Conservation (phyloP, 257 asterid species). For the Eustoma russellianum region DNA sequence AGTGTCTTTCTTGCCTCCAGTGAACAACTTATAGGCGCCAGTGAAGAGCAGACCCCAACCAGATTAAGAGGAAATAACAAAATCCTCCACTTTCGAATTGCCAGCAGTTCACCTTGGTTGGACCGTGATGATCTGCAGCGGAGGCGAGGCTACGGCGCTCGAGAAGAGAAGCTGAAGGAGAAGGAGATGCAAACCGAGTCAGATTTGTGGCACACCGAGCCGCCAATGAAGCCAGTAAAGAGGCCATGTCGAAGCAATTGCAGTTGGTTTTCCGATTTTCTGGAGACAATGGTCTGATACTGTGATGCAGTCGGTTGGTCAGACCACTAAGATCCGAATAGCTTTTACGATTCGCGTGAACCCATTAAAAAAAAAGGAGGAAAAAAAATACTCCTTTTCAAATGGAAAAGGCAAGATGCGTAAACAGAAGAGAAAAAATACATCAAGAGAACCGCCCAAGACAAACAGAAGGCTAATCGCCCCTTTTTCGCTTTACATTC, state of each 20-base stretch:
- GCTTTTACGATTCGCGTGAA: no score
- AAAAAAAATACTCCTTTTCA: no score
- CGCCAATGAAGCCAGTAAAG: slow-evolving; percentile 46
- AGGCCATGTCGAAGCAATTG: slow-evolving; percentile 36
- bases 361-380: no score
- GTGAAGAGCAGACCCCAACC: slow-evolving; percentile 65
- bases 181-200: slow-evolving; percentile 32
- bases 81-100: no score
- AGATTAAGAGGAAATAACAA: slow-evolving; percentile 63
- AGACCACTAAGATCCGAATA: no score
- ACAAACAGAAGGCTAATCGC: no score
- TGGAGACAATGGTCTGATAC: no score
- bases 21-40: slow-evolving; percentile 51
- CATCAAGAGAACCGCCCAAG: no score
- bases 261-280: neutral
- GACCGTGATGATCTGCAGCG: slow-evolving; percentile 80
- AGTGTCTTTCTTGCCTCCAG: slow-evolving; percentile 58
- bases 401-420: no score
- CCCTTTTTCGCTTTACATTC: no score
- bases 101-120: slow-evolving; percentile 58
- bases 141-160: slow-evolving; percentile 73
- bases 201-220: slow-evolving; percentile 57
- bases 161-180: slow-evolving; percentile 26
- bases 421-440: no score
- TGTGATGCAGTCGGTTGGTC: no score